A percentile compares a stretch with the other conserved stretches of the same genome.
Conservation (phyloP, 2,329 filamentous ascomycete genomes). For the Colletotrichum chrysophilum region DNA sequence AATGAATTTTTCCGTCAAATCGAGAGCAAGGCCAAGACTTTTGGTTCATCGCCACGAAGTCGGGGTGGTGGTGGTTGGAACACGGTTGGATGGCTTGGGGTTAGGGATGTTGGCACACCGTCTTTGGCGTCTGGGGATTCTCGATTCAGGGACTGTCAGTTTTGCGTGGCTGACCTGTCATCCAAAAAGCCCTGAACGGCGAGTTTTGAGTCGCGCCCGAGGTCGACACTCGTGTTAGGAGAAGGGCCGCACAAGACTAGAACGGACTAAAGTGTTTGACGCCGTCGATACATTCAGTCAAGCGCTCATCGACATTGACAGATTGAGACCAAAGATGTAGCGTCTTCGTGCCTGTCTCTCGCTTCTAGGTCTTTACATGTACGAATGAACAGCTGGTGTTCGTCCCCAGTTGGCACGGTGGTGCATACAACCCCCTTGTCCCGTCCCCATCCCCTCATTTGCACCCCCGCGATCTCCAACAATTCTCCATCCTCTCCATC, state of each 20-base stretch:
- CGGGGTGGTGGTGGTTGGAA: neutral
- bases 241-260: neutral
- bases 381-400: neutral
- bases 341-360: neutral
- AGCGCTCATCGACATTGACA: neutral
- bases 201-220: neutral
- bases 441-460: neutral
- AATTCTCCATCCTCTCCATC: constrained; percentile 2
- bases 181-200: neutral
- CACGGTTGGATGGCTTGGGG: neutral
- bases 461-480: constrained; percentile 16
- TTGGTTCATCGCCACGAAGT: neutral
- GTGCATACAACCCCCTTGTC: neutral
- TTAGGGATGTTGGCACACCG: neutral
- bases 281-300: neutral
- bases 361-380: neutral
- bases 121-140: neutral
- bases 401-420: neutral
- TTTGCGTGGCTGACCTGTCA: neutral
- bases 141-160: neutral
- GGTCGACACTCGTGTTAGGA: neutral
- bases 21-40: neutral
- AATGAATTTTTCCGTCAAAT: constrained; percentile 21
- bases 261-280: neutral
- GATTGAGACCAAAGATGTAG: neutral